These are phyloP conservation scores for Trametes pubescens DNA, from an alignment of 1,284 basidiomycete species.

Conservation along the genomic window DNA sequence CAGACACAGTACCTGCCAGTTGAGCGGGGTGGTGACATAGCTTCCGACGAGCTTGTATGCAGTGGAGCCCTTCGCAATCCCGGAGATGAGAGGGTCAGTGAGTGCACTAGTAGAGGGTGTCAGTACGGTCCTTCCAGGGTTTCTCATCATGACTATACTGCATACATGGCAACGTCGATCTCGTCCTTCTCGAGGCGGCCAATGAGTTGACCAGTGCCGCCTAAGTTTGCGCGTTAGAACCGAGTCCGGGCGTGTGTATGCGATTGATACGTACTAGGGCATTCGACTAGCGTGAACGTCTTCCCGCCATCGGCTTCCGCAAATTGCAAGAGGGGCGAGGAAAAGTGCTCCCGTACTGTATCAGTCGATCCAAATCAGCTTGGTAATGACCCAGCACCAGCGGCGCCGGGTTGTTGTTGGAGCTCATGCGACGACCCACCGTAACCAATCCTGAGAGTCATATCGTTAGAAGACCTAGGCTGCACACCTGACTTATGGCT, in stretches of 20 bases:
- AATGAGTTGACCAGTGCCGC: conserved; percentile 93
- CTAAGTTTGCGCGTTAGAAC: conserved; percentile 50
- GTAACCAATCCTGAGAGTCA: conserved; percentile 44
- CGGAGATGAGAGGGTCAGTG: conserved; percentile 93
- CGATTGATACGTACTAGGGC: conserved; percentile 72
- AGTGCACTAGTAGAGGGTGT: conserved; percentile 68
- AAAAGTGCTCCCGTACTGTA: conserved; percentile 89
- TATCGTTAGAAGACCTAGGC: conserved; percentile 1
- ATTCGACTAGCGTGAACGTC: conserved; percentile 88
- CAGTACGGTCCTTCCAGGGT: not conserved
- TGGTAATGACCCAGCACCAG: not conserved
- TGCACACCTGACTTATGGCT: not conserved
- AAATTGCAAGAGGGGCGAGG: conserved; percentile 86
- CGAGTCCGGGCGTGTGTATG: too few species aligned
- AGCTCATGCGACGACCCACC: conserved; percentile 28
- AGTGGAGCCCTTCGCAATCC: conserved; percentile 87
- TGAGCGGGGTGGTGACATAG: conserved; percentile 88
- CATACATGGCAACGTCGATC: conserved; percentile 90
- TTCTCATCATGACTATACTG: not conserved
- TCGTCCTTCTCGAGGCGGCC: conserved; percentile 82
- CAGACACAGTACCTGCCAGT: conserved; percentile 66
- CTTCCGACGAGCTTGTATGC: conserved; percentile 94
- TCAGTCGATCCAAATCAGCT: not conserved
- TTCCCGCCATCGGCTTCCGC: conserved; percentile 68
- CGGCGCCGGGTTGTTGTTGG: not conserved